A percentile compares a stretch with the other conserved stretches of the same genome.
phyloP scores from a whole-genome alignment of 805 yeast genomes.

The Saturnispora besseyi region DNA sequence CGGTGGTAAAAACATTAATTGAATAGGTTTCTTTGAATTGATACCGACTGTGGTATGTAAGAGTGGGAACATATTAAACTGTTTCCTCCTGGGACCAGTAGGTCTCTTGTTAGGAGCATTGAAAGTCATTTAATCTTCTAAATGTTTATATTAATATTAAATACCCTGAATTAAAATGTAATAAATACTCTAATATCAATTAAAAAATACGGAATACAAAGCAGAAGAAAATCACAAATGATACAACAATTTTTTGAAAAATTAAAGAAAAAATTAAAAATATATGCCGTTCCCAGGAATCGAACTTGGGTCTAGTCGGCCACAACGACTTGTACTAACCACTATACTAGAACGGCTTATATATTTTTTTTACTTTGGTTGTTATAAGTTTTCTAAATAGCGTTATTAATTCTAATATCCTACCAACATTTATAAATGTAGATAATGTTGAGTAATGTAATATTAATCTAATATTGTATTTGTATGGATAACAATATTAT shows the following conservation, averaged over 20 bases:
- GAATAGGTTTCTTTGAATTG: slow-evolving; percentile 26
- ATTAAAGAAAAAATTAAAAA: not conserved
- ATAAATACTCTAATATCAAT: not conserved
- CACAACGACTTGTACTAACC: slow-evolving; percentile 4
- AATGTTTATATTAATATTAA: not conserved
- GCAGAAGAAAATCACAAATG: too few species aligned
- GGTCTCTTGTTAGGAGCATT: not conserved
- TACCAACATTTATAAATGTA: too few species aligned
- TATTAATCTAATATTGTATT: too few species aligned
- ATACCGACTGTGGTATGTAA: slow-evolving; percentile 13
- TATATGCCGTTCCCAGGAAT: slow-evolving; percentile 1
- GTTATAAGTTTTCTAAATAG: too few species aligned
- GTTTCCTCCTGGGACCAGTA: not conserved
- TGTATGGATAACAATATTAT: too few species aligned
- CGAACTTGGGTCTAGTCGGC: slow-evolving; percentile 4
- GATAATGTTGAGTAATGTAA: too few species aligned
- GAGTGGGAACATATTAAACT: not conserved
- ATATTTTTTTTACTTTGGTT: not conserved
- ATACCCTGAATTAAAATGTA: not conserved
- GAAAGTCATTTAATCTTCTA: not conserved
- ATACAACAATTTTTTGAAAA: not conserved
- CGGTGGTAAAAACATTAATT: slow-evolving; percentile 29
- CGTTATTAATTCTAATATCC: too few species aligned
- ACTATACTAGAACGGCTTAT: slow-evolving; percentile 2
- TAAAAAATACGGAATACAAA: not conserved